Percentiles rank a stretch among this genome's conserved stretches.
Conservation (phyloP, 2,329 filamentous ascomycete genomes). For the Stachybotrys chartarum region DNA sequence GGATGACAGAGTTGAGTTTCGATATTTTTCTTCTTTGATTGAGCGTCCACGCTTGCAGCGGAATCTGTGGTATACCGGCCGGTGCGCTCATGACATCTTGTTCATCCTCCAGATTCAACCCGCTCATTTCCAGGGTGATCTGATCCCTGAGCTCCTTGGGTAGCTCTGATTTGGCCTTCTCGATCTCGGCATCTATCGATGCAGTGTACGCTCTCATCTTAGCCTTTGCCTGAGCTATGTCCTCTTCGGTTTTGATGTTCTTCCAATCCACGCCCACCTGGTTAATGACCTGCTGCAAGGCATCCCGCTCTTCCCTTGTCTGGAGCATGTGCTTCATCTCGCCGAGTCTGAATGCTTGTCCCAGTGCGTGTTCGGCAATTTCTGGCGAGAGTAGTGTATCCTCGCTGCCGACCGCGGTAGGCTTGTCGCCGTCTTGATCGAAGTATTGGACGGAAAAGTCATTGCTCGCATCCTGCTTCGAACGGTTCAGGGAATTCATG, state of each 20-base stretch:
- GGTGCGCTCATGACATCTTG: conserved; percentile 15
- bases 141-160: conserved; percentile 25
- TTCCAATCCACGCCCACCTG: conserved; percentile 23
- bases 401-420: conserved; percentile 31
- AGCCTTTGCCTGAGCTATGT: conserved; percentile 26
- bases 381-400: conserved; percentile 28
- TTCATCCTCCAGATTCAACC: conserved; percentile 12
- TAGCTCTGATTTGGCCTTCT: conserved; percentile 20
- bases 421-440: conserved; percentile 32
- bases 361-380: conserved; percentile 11
- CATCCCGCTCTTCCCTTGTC: conserved; percentile 22
- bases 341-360: conserved; percentile 18
- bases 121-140: conserved; percentile 19
- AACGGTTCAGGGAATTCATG: conserved; percentile 15
- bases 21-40: conserved; percentile 30
- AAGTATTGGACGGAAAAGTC: conserved; percentile 36
- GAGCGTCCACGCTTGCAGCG: conserved; percentile 25
- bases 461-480: conserved; percentile 7
- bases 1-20: conserved; percentile 26
- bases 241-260: conserved; percentile 21
- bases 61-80: conserved; percentile 23
- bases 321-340: conserved; percentile 30
- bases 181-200: conserved; percentile 26
- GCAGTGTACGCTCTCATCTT: conserved; percentile 26
- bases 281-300: conserved; percentile 26